A percentile compares a stretch with the other conserved stretches of the same genome.
phyloP scores from a whole-genome alignment of 2,329 filamentous ascomycete species.

The Parascedosporium putredinis region DNA sequence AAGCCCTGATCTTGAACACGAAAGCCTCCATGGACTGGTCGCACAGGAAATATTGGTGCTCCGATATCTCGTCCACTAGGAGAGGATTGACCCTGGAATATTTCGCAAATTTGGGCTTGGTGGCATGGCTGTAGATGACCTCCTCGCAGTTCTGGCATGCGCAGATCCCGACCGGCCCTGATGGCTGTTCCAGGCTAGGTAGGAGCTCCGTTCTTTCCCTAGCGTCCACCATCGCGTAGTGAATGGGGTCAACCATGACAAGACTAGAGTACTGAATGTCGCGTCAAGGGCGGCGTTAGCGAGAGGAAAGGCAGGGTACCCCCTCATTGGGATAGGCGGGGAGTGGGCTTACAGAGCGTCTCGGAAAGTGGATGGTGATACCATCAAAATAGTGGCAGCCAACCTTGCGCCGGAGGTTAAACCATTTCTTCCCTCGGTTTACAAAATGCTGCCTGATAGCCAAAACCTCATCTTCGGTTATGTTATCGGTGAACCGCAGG shows the following conservation, averaged over 20 bases:
- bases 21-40: conserved; percentile 10
- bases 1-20: conserved; percentile 12
- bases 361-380: conserved; percentile 4
- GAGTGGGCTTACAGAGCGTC: too few species aligned
- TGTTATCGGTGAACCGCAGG: conserved; percentile 1
- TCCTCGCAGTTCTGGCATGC: conserved; percentile 8
- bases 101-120: conserved; percentile 8
- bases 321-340: too few species aligned
- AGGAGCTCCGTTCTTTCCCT: neutral
- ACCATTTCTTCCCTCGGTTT: conserved; percentile 11
- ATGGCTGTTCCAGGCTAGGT: neutral
- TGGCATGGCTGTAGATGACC: conserved; percentile 6
- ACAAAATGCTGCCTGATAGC: conserved; percentile 10
- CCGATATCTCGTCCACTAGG: conserved; percentile 2
- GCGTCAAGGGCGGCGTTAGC: too few species aligned
- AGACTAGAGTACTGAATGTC: neutral
- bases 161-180: conserved; percentile 9
- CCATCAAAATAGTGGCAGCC: conserved; percentile 10
- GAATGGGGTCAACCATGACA: neutral
- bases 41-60: conserved; percentile 13
- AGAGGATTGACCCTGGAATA: conserved; percentile 8
- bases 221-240: neutral
- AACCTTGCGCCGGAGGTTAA: conserved; percentile 6
- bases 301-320: too few species aligned
- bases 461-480: neutral